Evolutionary conservation across 2,329 filamentous ascomycete species (phyloP), one percentile per base, ranked within the genome.

Genomic region (Penicillium sp.): DNA sequence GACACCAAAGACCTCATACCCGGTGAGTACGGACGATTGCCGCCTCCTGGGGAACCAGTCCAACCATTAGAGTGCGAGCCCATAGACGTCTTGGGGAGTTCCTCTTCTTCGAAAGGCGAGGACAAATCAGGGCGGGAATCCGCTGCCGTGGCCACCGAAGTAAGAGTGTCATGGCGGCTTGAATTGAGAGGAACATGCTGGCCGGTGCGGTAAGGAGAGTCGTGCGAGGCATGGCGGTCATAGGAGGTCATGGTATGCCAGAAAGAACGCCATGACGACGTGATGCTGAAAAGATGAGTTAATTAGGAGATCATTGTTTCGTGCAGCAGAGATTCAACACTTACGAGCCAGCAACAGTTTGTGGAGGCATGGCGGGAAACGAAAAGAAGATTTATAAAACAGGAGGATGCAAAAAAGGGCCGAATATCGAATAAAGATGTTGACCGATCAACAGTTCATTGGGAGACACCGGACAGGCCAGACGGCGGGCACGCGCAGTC

Each of bases 141-240:
- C 63, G 88, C 85, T 60, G 91, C 92, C 66, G 79, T 85, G 46
- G 92, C 96, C 68, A 97, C 86, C 52, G 91, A 92, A 43, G 91
- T 93, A 68, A 97, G 83, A 61, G 90, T 88, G 63, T 86, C 85
- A 75, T 92, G 86, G 64, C 91, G 85, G 73, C 85, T 88, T 74
- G 92, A 89, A 62, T 88, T 86, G 60, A 97, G 84, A 60, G 92
- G 91, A 60, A 96, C 89, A 76, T 97, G 93, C 70, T 89, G 86
- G 62, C 92, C 91, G 60, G 89, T 90, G 70, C 92, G 87, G 77
- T 96, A 95, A 51, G 94, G 92, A 59, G 93, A 96, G 77, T 99
- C 90, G 80, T 88, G 90, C 60, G 86, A 88, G 62, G 94, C 96
- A 79, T 99, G 85, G 61, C 94, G 96, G 78, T 86, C 82, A 68